Base-by-base conservation (phyloP, 2,329 filamentous ascomycete species). In the Sarocladium brachiariae region DNA sequence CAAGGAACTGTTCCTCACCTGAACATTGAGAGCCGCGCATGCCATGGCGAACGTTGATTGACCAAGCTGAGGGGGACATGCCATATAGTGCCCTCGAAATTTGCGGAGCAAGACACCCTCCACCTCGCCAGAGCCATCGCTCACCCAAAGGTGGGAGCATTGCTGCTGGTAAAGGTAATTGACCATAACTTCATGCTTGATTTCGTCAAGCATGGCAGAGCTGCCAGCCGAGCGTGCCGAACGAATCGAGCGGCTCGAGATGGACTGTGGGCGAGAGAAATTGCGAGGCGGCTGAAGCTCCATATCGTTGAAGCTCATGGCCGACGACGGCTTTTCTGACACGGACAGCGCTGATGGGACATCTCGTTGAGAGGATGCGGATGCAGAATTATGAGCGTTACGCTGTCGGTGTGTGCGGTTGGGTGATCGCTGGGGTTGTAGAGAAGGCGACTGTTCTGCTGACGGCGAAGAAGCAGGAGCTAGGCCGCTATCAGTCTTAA, bases 141-240 rank as follows among this genome's bases (percentile, higher is more conserved):
- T 80, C 18, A 89, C 81, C 87, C 87, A 90, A 30, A 89, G 74
- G 54, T 81, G 78, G 11, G 80, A 78, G 61, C 84, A 89, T 67
- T 89, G 86, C 63, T 90, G 85, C 65, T 90, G 86, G 66, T 89
- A 89, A 23, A 91, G 72, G 63, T 88, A 89, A 67, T 87, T 89
- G 53, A 87, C 85, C 86, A 90, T 90, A 54, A 90, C 84, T 65
- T 90, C 86, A 61, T 89, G 83, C 66, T 86, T 87, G 66, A 89
- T 86, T 55, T 87, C 84, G 53, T 87, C 83, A 10, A 86, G 65
- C 53, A 84, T 76, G 51, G 76, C 67, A 34, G 77, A 80, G 60
- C 75, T 80, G 45, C 65, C 65, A 21, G 61, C 66, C 14, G 65
- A 67, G n/a, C 61, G 62, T 4, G 59, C 60, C 14, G 75, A 77